Evolutionary conservation across 371 early-diverging fungal genomes (phyloP), one percentile per base, ranked within the genome.

Genomic region (Coemansia sp.): DNA sequence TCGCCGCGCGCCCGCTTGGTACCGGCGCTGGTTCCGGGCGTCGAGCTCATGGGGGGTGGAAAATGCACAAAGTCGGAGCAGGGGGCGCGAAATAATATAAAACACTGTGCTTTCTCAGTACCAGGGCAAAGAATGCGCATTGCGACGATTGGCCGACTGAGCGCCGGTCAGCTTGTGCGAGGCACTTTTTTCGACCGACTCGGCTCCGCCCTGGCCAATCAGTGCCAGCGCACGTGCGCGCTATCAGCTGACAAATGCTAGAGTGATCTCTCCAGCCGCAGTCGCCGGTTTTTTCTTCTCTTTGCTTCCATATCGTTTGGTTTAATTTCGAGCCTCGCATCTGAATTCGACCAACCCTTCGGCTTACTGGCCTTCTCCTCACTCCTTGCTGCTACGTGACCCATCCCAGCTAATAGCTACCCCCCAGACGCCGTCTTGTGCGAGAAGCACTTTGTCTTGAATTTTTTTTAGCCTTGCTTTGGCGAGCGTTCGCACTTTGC

Each of bases 181-280:
- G 45, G 13, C 11, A 38, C 32, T 52, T 26, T 26, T 43, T 5
- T 13, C 32, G 9, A 30, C 43, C 56, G 56, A 42, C 5, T 40
- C 40, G 30, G 31, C 55, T 45, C 55, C 41, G 57, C 16, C 11
- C 5, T 55, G 32, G 45, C 62, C 48, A 53, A 43, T 55, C 16
- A 20, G 3, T 13, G 14, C 0, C 11, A 5, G 14, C 11, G 14
- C 57, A 57, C 57, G 57, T 57, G 57, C 31, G 16, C 10, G 6
- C 30, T 42, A 14, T 41, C 40, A 31, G 30, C 51, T 51, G 51
- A 51, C 51, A 34, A 51, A 51, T 57, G 14, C 14, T 45, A 45
- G 8, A 45, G 8, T 20, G 20, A 20, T 20, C 20, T 48, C 26
- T 30, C 10, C n/a, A 38, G 11, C 26, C 14, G 31, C 10, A 11